phyloP scores from a whole-genome alignment of 148 eudicot genomes.

The Chenopodium formosanum region DNA sequence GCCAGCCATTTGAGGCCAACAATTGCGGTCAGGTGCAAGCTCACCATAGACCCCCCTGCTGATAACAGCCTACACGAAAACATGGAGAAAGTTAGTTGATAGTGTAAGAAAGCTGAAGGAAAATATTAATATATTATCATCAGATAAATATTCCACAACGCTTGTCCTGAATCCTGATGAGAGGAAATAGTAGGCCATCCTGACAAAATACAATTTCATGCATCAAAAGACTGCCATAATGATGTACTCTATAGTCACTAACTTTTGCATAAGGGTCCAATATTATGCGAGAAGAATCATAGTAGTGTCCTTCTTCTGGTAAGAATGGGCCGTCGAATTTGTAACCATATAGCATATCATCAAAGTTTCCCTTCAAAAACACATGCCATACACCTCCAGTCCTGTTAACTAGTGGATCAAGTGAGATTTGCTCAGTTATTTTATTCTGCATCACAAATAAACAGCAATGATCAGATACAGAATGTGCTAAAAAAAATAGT shows the following conservation, averaged over 20 bases:
- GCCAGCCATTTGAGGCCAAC: conserved; percentile 96
- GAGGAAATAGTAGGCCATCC: conserved; percentile 6
- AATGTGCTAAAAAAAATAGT: not conserved
- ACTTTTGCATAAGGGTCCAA: conserved; percentile 96
- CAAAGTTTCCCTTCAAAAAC: conserved; percentile 72
- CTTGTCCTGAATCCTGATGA: not conserved
- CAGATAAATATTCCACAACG: not conserved
- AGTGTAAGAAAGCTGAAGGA: not conserved
- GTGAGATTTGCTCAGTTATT: conserved; percentile 67
- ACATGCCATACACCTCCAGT: conserved; percentile 97
- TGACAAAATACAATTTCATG: not conserved
- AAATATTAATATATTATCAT: not conserved
- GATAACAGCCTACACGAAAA: conserved; percentile 66
- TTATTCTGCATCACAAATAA: conserved; percentile 55
- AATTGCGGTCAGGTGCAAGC: conserved; percentile 62
- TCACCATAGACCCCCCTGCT: conserved; percentile 83
- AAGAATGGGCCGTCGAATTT: conserved; percentile 74
- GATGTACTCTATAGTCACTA: conserved; percentile 25
- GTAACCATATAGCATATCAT: conserved; percentile 73
- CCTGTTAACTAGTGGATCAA: conserved; percentile 73
- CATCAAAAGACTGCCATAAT: conserved; percentile 6
- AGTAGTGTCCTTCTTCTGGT: conserved; percentile 79
- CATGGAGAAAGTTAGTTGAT: conserved; percentile 16
- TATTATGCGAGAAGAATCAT: conserved; percentile 65
- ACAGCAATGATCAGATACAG: not conserved